Evolutionary conservation across 108 stramenopile genomes (phyloP), one percentile per base, ranked within the genome.

Genomic region (Fistulifera solaris): DNA sequence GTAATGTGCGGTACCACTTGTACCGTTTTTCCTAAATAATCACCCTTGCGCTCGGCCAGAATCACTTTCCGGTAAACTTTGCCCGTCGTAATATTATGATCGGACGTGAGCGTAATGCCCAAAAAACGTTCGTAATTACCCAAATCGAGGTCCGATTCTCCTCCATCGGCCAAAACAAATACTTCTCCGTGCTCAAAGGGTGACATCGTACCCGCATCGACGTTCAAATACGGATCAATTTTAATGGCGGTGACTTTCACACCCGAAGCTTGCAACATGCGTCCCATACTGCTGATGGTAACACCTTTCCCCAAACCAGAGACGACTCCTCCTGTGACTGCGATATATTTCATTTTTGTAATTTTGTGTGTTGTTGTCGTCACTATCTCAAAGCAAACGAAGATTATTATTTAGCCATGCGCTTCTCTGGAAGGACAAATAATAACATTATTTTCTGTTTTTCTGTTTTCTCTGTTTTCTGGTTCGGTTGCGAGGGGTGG

Each of bases 51-150:
- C 70, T 99, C 98, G 49, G 86, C 69, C 45, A 87, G 67, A 67
- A 99, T 96, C 2, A 99, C 96, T 39, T 74, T 64, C 18, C 88
- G 77, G 64, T 99, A 99, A 13, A 99, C 83, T 73, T 99, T 99
- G 16, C 98, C 98, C 4, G 98, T 96, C 15, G 96, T 96, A 50
- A 99, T 71, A 66, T 99, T 99, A 65, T 93, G 92, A 51, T 96
- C 91, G 43, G 65, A 73, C 8, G 90, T 94, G 61, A 99, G 72
- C 44, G 75, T 62, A 16, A 97, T 67, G 41, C 75, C 77, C 45
- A 99, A 75, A 58, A 99, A 99, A 17, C 96, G 83, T 69, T 99
- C 98, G 59, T 99, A 99, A 68, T 99, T 99, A 25, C 98, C 98
- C 24, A 99, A 63, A 77, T 99, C 98, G 54, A 99, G 72, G 55